Base-by-base conservation (phyloP, 2,329 filamentous ascomycete species). In the Talaromyces sp. region DNA sequence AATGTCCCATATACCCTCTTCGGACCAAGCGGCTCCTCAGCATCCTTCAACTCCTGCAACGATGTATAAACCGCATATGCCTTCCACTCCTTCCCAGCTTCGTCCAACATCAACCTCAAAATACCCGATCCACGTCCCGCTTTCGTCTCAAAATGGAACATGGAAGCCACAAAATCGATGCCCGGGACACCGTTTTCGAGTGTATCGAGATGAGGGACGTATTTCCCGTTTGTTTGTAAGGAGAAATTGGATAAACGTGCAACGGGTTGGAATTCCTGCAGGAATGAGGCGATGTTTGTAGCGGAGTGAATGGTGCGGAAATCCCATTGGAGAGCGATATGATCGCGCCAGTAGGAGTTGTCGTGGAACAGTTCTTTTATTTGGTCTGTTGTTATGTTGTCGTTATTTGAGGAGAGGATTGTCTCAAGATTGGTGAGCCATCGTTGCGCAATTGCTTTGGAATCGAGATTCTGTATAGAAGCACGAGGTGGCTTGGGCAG, bases 331-430 rank as follows among this genome's bases (percentile, higher is more conserved):
- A 80, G 67, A 6, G 73, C 73, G n/a, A 79, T 69, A 68, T 77
- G 76, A 36, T 80, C 78, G 4, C 78, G 74, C 76, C 78, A 79
- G 74, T 76, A 79, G 10, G 78, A 77, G n/a, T 78, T 76, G 19
- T 69, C 47, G 15, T 78, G 75, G 58, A 80, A 76, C 5, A 80
- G 68, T 11, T 68, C 36, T 13, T 77, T 74, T 53, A 80, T 76
- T 11, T 79, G 69, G 5, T 67, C 56, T 1, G 63, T 36, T 27
- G 66, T 34, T 11, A 75, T 59, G 64, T 65, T 13, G 69, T 67
- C 19, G 27, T 60, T 22, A n/a, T 29, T 43, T 66, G 68, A 2
- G 29, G 67, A 64, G 0, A 77, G 69, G n/a, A 71, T 68, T 6
- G 60, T 56, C 22, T 75, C 70, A 2, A 78, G 67, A 2, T 67